These are phyloP conservation scores for Saccharomycopsis malanga DNA, from an alignment of 805 yeast genomes.

Conservation along the genomic window DNA sequence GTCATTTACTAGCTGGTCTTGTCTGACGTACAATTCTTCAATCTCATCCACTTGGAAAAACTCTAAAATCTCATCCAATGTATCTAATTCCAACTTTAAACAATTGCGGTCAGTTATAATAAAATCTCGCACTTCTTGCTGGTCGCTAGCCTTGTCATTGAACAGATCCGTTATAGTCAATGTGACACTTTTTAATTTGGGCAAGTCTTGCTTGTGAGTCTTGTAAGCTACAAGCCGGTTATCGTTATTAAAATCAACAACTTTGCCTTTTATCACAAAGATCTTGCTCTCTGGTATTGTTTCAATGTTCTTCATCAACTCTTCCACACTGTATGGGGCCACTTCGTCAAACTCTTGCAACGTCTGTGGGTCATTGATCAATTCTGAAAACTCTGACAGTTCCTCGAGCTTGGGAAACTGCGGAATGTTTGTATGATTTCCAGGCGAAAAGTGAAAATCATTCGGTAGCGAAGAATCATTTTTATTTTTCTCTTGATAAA, in stretches of 20 bases:
- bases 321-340: background rate
- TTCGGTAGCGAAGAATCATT: background rate
- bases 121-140: background rate
- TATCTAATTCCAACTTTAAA: background rate
- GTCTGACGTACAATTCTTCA: constrained; percentile 16
- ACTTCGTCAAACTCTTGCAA: background rate
- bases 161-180: constrained; percentile 2
- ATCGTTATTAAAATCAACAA: constrained; percentile 13
- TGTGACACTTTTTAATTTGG: background rate
- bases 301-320: background rate
- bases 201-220: background rate
- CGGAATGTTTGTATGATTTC: background rate
- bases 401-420: background rate
- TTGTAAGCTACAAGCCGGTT: constrained; percentile 1
- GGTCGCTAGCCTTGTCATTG: background rate
- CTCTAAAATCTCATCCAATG: constrained; percentile 2
- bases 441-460: background rate
- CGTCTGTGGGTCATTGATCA: constrained; percentile 1
- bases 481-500: background rate
- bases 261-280: constrained; percentile 2
- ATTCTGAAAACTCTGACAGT: background rate
- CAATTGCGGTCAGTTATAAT: background rate
- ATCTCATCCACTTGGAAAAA: constrained; percentile 11
- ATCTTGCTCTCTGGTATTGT: background rate
- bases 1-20: constrained; percentile 1